Evolutionary conservation across 2,329 filamentous ascomycete species (phyloP).

Genomic region (Aureobasidium uvarum): DNA sequence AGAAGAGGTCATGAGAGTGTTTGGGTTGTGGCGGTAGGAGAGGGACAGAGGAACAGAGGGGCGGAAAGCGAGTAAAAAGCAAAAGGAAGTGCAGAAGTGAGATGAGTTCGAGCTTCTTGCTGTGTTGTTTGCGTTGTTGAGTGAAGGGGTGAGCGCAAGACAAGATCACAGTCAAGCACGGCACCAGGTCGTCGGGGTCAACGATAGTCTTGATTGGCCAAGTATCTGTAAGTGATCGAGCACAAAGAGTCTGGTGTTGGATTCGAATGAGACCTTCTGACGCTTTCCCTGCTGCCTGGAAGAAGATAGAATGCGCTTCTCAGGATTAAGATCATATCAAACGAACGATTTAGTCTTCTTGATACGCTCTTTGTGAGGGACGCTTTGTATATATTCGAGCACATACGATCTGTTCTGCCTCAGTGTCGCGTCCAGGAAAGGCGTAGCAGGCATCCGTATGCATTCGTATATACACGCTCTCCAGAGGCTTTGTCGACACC

Average conservation of each 20-base stretch:
- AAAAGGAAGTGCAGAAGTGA: constrained; percentile 1
- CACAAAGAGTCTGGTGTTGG: neutral
- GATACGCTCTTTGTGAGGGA: neutral
- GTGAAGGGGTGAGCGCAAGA: neutral
- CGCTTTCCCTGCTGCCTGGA: neutral
- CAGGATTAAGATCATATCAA: too few species aligned
- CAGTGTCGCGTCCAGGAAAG: neutral
- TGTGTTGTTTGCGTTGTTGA: neutral
- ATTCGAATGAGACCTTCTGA: neutral
- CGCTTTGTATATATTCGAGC: neutral
- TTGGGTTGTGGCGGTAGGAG: constrained; percentile 1
- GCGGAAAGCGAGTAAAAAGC: neutral
- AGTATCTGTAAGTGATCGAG: neutral
- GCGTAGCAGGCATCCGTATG: neutral
- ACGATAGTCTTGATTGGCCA: neutral
- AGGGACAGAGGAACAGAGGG: constrained; percentile 1
- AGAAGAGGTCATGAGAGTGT: neutral
- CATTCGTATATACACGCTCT: neutral
- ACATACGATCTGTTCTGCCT: neutral
- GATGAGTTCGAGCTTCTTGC: neutral
- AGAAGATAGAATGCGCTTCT: neutral
- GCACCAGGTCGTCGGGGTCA: neutral
- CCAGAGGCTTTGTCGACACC: too few species aligned
- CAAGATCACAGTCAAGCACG: neutral
- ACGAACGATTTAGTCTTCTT: neutral